phyloP scores from a whole-genome alignment of 108 stramenopile genomes.

The Seminavis robusta region DNA sequence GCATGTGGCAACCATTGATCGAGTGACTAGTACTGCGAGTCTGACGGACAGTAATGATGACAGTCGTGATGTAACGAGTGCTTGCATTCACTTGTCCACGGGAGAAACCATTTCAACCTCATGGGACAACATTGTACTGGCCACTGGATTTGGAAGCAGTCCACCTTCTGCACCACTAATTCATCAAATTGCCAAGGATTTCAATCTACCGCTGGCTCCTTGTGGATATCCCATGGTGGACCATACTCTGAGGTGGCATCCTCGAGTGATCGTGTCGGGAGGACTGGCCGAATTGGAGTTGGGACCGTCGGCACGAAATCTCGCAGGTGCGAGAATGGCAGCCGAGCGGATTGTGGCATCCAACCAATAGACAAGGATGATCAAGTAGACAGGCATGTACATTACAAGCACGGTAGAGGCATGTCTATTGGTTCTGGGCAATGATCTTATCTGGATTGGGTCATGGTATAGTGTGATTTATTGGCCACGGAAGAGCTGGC shows the following conservation, averaged over 20 bases:
- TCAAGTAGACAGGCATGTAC: too few species aligned
- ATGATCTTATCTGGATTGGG: too few species aligned
- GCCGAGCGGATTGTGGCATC: conserved; percentile 22
- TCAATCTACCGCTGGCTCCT: not conserved
- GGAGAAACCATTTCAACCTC: too few species aligned
- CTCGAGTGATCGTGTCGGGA: conserved; percentile 6
- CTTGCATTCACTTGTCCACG: too few species aligned
- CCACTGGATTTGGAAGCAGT: conserved; percentile 12
- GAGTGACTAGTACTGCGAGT: not conserved
- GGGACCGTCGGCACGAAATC: conserved; percentile 16
- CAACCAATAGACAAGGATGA: too few species aligned
- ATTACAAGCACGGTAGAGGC: too few species aligned
- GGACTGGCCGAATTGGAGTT: conserved; percentile 17
- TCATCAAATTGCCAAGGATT: not conserved
- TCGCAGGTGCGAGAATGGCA: conserved; percentile 18
- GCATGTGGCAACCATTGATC: conserved; percentile 4
- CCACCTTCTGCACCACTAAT: conserved; percentile 1
- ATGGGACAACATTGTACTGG: conserved; percentile 1
- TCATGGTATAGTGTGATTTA: too few species aligned
- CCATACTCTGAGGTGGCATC: conserved; percentile 2
- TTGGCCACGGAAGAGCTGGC: too few species aligned
- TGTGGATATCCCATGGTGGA: conserved; percentile 16
- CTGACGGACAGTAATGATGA: too few species aligned
- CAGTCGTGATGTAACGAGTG: too few species aligned
- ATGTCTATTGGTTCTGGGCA: too few species aligned